phyloP scores from a whole-genome alignment of 805 yeast genomes.

The Candida caryicola region DNA sequence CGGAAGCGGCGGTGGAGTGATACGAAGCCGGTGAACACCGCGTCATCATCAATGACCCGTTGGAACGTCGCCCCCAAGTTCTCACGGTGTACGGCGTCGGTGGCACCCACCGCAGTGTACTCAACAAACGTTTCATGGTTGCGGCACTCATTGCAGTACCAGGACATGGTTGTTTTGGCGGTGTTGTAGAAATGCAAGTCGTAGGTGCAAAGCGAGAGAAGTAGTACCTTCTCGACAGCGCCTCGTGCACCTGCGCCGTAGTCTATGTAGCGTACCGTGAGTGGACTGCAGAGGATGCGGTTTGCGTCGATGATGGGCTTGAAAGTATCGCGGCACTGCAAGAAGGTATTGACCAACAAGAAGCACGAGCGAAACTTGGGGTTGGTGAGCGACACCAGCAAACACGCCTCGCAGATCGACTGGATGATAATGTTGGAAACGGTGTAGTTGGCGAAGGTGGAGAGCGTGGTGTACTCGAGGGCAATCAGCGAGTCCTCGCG shows the following conservation, averaged over 20 bases:
- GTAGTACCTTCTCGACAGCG: constrained; percentile 36
- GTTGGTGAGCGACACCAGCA: constrained; percentile 32
- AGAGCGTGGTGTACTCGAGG: constrained; percentile 18
- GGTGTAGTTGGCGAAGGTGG: constrained; percentile 24
- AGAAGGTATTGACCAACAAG: constrained; percentile 32
- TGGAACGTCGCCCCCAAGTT: constrained; percentile 28
- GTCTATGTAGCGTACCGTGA: constrained; percentile 8
- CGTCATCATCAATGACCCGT: constrained; percentile 48
- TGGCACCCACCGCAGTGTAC: background rate
- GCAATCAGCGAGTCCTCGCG: constrained; percentile 14
- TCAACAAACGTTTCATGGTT: background rate
- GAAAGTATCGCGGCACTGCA: constrained; percentile 24
- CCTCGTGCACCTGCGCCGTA: constrained; percentile 20
- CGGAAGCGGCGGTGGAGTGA: constrained; percentile 71
- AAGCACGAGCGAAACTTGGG: constrained; percentile 36
- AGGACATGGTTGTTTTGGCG: constrained; percentile 34
- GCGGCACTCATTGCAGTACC: constrained; percentile 12
- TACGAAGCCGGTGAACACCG: constrained; percentile 64
- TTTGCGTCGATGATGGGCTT: constrained; percentile 7
- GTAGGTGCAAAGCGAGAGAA: constrained; percentile 41
- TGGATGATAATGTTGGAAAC: constrained; percentile 31
- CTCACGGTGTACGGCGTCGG: constrained; percentile 8
- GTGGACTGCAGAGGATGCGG: constrained; percentile 6
- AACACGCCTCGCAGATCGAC: constrained; percentile 34
- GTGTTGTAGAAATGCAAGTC: constrained; percentile 42